Conservation (phyloP, 2,329 filamentous ascomycete genomes). For the Fusarium sp. region DNA sequence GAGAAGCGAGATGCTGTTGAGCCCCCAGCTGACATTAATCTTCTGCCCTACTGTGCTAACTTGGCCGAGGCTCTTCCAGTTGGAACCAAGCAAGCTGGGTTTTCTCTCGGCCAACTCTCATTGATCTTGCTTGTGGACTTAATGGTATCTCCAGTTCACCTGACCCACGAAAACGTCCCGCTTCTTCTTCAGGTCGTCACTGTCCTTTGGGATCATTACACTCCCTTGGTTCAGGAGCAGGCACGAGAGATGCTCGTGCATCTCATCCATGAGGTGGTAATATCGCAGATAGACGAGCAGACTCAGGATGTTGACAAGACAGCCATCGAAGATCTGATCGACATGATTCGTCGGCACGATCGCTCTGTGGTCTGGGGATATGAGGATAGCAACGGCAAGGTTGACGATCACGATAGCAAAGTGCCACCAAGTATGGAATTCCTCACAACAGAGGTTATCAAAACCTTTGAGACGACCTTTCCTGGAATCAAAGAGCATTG, state of each 20-base stretch:
- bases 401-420: slow-evolving; percentile 75
- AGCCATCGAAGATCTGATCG: slow-evolving; percentile 86
- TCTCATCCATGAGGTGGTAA: slow-evolving; percentile 93
- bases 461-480: slow-evolving; percentile 84
- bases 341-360: slow-evolving; percentile 85
- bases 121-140: slow-evolving; percentile 94
- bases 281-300: slow-evolving; percentile 77
- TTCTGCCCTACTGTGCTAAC: slow-evolving; percentile 89
- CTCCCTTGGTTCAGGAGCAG: slow-evolving; percentile 92
- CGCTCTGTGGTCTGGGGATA: slow-evolving; percentile 90
- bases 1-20: slow-evolving; percentile 77
- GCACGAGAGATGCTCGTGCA: slow-evolving; percentile 98
- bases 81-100: slow-evolving; percentile 89
- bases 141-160: slow-evolving; percentile 89
- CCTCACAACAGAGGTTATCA: slow-evolving; percentile 81
- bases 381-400: slow-evolving; percentile 87
- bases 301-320: slow-evolving; percentile 69
- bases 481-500: slow-evolving; percentile 89
- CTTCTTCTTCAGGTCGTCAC: slow-evolving; percentile 89
- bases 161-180: slow-evolving; percentile 81
- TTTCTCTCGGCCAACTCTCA: slow-evolving; percentile 91
- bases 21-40: slow-evolving; percentile 75
- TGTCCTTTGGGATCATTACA: slow-evolving; percentile 98
- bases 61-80: slow-evolving; percentile 79
- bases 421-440: slow-evolving; percentile 89